phyloP scores from a whole-genome alignment of 768 basidiomycete species.

The Suillus occidentalis region DNA sequence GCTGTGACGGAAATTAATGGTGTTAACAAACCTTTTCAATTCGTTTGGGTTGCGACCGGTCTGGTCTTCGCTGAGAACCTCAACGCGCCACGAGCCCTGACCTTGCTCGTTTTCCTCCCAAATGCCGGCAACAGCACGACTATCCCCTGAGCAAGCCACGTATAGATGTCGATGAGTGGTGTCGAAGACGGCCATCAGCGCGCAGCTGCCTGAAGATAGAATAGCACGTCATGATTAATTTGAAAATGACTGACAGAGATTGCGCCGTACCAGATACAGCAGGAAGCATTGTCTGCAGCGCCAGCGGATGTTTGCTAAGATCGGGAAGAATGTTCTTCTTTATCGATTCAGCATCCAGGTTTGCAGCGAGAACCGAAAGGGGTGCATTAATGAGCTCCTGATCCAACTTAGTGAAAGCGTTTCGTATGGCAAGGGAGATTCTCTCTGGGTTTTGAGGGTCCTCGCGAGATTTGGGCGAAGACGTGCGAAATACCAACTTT shows the following conservation, averaged over 20 bases:
- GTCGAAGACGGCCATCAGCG: slow-evolving; percentile 85
- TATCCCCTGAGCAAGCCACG: slow-evolving; percentile 91
- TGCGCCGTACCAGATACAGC: slow-evolving; percentile 68
- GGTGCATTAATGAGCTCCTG: slow-evolving; percentile 80
- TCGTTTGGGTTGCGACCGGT: slow-evolving; percentile 91
- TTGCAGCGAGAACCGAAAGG: slow-evolving; percentile 63
- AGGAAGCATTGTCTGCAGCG: slow-evolving; percentile 71
- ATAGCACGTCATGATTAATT: slow-evolving; percentile 14
- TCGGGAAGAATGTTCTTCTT: slow-evolving; percentile 60
- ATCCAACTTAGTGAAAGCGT: slow-evolving; percentile 83
- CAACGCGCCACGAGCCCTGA: slow-evolving; percentile 82
- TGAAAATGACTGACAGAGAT: slow-evolving; percentile 2
- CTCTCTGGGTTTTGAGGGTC: slow-evolving; percentile 47
- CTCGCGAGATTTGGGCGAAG: slow-evolving; percentile 38
- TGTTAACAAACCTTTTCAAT: slow-evolving; percentile 62
- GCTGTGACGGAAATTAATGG: not conserved
- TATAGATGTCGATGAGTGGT: slow-evolving; percentile 81
- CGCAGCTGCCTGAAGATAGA: slow-evolving; percentile 72
- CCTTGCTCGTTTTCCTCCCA: slow-evolving; percentile 72
- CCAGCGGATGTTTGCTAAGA: slow-evolving; percentile 69
- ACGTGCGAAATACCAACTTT: slow-evolving; percentile 19
- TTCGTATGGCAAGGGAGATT: slow-evolving; percentile 66
- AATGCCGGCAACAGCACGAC: slow-evolving; percentile 92
- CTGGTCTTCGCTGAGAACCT: slow-evolving; percentile 95
- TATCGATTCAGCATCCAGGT: slow-evolving; percentile 49